Evolutionary conservation across 768 basidiomycete species (phyloP).

Genomic region (Mycena vitilis): DNA sequence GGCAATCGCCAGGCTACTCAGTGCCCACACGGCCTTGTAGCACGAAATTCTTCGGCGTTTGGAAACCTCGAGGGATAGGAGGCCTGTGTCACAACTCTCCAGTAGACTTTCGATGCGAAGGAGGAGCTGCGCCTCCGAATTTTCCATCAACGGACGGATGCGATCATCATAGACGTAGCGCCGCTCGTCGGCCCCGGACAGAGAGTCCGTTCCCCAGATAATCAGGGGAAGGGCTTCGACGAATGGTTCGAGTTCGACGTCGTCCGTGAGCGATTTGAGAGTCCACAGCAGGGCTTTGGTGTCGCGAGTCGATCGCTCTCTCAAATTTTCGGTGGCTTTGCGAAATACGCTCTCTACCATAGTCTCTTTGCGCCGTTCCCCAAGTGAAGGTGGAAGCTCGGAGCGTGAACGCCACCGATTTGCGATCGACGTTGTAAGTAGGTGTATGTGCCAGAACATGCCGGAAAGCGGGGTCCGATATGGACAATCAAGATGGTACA

Average conservation of each 20-base stretch:
- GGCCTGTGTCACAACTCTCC: neutral
- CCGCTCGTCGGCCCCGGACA: neutral
- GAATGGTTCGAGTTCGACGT: neutral
- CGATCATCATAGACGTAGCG: conserved; percentile 1
- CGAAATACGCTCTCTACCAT: no score
- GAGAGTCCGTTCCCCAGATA: no score
- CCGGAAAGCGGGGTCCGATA: neutral
- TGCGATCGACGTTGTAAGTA: no score
- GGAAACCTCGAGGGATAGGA: neutral
- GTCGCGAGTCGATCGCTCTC: no score
- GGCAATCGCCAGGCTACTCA: neutral
- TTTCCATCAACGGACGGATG: neutral
- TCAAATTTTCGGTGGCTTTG: no score
- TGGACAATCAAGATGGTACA: neutral
- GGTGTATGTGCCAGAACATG: no score
- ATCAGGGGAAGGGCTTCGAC: neutral
- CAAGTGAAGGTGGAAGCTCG: no score
- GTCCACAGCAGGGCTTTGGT: neutral
- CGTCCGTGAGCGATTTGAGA: neutral
- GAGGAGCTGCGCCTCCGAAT: neutral
- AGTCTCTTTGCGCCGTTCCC: no score
- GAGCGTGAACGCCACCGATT: no score
- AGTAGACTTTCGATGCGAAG: neutral
- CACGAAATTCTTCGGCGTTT: neutral
- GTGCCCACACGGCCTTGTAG: conserved; percentile 10